These are phyloP conservation scores for Cucurbita moschata DNA, from an alignment of 306 rosid species.

Conservation along the genomic window DNA sequence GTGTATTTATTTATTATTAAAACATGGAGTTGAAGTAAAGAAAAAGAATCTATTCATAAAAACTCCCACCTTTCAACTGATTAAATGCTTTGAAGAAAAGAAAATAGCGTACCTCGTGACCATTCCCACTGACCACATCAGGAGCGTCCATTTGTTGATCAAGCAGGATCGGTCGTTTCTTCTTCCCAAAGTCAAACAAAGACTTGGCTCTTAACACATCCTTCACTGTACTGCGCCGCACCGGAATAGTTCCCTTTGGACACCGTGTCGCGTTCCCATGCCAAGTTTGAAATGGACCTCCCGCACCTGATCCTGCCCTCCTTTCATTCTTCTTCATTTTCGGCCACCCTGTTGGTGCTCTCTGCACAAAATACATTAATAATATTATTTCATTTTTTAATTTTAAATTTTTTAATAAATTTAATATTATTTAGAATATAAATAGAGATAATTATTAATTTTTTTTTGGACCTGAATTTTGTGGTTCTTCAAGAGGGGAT, in stretches of 20 bases:
- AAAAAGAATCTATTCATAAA: background rate
- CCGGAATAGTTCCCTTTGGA: conserved; percentile 69
- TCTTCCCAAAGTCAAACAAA: conserved; percentile 67
- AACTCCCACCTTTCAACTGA: background rate
- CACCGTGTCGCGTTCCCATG: conserved; percentile 68
- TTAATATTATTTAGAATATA: too few species aligned
- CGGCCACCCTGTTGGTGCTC: conserved; percentile 43
- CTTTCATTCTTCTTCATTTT: conserved; percentile 3
- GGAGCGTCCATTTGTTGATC: conserved; percentile 33
- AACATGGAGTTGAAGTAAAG: background rate
- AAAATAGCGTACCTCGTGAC: conserved; percentile 58
- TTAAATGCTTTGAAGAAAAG: background rate
- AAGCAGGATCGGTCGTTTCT: conserved; percentile 13
- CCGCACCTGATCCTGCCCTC: background rate
- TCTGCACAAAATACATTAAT: conserved; percentile 20
- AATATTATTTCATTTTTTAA: background rate
- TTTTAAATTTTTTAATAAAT: background rate
- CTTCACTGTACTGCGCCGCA: conserved; percentile 43
- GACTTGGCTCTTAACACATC: conserved; percentile 77
- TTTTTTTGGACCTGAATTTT: conserved; percentile 26
- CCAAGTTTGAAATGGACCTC: conserved; percentile 61
- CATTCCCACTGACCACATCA: conserved; percentile 53
- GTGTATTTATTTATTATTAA: background rate
- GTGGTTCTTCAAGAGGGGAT: conserved; percentile 37
- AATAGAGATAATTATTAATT: too few species aligned